Conservation (phyloP, 1,139 yeast genomes). For the Pneumocystis jirovecii region DNA sequence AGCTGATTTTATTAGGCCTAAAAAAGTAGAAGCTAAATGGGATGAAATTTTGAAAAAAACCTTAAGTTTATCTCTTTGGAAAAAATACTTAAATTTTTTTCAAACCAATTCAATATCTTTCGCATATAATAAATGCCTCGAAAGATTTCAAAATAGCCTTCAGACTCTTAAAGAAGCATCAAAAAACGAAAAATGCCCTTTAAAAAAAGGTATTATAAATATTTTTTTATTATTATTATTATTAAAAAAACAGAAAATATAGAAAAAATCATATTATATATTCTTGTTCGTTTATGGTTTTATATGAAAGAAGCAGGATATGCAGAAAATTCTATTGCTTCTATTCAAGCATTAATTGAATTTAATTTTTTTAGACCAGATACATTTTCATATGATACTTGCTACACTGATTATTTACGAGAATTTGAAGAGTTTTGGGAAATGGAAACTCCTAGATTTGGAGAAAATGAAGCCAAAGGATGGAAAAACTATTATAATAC, state of each 20-base stretch:
- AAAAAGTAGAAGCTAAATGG: not conserved
- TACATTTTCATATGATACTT: not conserved
- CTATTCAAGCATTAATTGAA: not conserved
- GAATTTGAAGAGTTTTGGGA: not conserved
- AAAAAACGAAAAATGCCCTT: not conserved
- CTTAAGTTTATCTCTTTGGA: not conserved
- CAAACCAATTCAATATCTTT: constrained; percentile 1
- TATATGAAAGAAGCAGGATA: constrained; percentile 1
- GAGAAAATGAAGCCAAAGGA: not conserved
- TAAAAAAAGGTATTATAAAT: not conserved
- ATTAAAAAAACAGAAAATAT: not conserved
- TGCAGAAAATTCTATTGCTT: not conserved
- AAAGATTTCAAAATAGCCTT: not conserved
- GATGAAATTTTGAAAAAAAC: not conserved
- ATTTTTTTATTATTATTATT: not conserved
- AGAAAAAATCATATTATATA: not conserved
- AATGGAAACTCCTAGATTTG: not conserved
- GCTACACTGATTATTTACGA: not conserved
- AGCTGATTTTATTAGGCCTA: not conserved
- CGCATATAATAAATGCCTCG: not conserved
- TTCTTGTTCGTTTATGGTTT: not conserved
- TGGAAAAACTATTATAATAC: not conserved
- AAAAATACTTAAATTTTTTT: not conserved
- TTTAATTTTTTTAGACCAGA: not conserved
- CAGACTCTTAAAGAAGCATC: not conserved